A percentile compares a stretch with the other conserved stretches of the same genome.
These are phyloP conservation scores for Coemansia guatemalensis DNA, from an alignment of 192 early-diverging fungal species.

Conservation along the genomic window DNA sequence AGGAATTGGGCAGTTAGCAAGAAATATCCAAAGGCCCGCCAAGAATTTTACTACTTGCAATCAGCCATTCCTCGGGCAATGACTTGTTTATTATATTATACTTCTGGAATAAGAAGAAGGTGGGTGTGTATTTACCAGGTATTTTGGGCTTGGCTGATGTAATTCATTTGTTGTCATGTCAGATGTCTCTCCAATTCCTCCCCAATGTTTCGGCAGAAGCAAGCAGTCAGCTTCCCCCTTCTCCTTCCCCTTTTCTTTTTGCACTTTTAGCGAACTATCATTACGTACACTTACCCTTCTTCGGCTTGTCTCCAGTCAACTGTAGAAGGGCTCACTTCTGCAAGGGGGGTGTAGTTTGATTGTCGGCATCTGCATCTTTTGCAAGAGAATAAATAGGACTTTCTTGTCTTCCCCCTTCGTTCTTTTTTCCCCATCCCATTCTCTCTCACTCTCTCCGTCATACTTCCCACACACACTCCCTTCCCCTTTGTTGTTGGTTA, in stretches of 20 bases:
- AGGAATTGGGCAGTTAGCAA: not conserved
- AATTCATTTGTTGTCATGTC: not conserved
- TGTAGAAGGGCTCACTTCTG: not conserved
- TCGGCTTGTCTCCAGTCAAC: not conserved
- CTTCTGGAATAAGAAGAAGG: not conserved
- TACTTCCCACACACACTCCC: not conserved
- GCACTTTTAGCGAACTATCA: not conserved
- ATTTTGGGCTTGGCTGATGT: not conserved
- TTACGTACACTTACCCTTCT: not conserved
- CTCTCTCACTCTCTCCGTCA: not conserved
- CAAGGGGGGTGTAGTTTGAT: not conserved
- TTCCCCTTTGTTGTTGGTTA: constrained; percentile 1
- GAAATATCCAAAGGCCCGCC: not conserved
- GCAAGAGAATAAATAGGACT: not conserved
- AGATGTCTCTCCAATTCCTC: not conserved
- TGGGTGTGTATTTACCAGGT: not conserved
- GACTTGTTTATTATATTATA: no score
- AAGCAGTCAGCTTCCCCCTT: not conserved
- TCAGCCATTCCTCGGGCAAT: no score
- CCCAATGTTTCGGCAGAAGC: not conserved
- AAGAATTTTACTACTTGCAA: not conserved
- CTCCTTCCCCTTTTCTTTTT: not conserved
- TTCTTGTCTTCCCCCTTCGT: not conserved
- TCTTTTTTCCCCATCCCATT: not conserved
- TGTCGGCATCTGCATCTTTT: not conserved